Conservation (phyloP, 164 flowering plant species). For the Cinnamomum micranthum region DNA sequence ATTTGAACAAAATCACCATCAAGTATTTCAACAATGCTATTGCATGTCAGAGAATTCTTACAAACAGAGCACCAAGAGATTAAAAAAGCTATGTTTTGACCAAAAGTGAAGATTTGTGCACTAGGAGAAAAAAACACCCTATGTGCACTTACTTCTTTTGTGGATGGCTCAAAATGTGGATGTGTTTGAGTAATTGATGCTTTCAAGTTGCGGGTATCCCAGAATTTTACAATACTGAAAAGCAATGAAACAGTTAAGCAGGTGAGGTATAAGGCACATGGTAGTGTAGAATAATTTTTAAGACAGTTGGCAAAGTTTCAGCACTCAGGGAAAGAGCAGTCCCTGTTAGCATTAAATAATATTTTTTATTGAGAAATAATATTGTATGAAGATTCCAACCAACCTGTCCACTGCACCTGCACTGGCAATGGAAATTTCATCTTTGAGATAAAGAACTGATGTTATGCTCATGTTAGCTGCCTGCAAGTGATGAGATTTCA, state of each 20-base stretch:
- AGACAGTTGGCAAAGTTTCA: neutral
- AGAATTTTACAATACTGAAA: slow-evolving; percentile 79
- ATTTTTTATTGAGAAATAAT: neutral
- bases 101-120: neutral
- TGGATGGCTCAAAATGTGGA: slow-evolving; percentile 33
- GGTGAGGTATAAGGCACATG: too few species aligned
- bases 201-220: slow-evolving; percentile 82
- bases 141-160: slow-evolving; percentile 38
- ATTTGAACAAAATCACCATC: neutral
- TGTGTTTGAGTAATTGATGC: slow-evolving; percentile 42
- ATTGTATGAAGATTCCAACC: neutral
- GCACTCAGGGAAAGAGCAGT: neutral
- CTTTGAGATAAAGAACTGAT: slow-evolving; percentile 86
- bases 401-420: slow-evolving; percentile 96
- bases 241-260: neutral
- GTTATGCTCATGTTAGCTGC: slow-evolving; percentile 88
- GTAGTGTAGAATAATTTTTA: neutral
- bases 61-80: neutral
- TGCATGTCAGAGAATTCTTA: neutral
- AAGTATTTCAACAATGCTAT: neutral
- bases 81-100: neutral
- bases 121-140: neutral
- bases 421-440: slow-evolving; percentile 81
- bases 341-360: neutral
- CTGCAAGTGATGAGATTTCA: slow-evolving; percentile 30